Percentiles rank a stretch among this genome's conserved stretches.
Conservation (phyloP, 257 asterid species). For the Solanum rostratum region DNA sequence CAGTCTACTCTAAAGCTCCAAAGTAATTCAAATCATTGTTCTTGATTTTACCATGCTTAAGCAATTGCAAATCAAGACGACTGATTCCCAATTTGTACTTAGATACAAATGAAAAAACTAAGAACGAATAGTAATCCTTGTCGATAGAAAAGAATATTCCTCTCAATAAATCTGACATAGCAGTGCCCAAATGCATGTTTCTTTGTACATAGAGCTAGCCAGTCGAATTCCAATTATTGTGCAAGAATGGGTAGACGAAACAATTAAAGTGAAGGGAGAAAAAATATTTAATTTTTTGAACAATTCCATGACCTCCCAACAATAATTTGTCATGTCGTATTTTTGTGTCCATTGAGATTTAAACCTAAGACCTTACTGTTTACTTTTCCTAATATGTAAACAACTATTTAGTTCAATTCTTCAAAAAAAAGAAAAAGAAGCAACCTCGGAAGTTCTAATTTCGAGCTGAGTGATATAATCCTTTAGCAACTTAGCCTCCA, state of each 20-base stretch:
- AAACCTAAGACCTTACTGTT: not conserved
- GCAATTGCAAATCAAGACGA: not conserved
- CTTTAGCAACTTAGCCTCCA: slow-evolving; percentile 45
- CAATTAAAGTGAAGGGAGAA: not conserved
- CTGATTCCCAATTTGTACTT: not conserved
- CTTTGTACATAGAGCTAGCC: not conserved
- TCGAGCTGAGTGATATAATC: slow-evolving; percentile 66
- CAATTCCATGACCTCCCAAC: not conserved
- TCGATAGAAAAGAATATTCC: not conserved
- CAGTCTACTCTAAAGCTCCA: not conserved
- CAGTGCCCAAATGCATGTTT: not conserved
- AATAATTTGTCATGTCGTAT: not conserved
- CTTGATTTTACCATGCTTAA: not conserved
- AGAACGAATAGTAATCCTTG: not conserved
- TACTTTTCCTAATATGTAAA: not conserved
- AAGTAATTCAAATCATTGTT: not conserved
- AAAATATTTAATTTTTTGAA: not conserved
- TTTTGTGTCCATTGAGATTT: not conserved
- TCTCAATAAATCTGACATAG: not conserved
- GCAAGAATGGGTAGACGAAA: not conserved
- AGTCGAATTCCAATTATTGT: not conserved
- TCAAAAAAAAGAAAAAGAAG: not conserved
- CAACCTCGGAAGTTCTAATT: slow-evolving; percentile 62
- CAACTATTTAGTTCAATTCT: not conserved
- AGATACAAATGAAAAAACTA: not conserved